Conservation (phyloP, 495 filamentous ascomycete species). For the Penicillium salamii region DNA sequence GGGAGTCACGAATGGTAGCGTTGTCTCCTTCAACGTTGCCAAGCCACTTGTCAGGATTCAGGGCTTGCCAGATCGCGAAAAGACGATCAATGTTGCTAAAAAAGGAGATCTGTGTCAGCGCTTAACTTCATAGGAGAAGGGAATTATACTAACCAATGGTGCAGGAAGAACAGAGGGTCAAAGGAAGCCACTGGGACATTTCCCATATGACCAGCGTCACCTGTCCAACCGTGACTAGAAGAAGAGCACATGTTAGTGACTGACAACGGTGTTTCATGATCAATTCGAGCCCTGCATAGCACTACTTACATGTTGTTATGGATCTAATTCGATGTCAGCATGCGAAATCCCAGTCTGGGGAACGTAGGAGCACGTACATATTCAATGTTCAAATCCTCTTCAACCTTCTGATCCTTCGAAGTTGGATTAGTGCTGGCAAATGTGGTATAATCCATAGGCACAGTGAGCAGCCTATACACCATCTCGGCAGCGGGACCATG, state of each 20-base stretch:
- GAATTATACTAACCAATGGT: slow-evolving; percentile 22
- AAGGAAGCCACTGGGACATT: slow-evolving; percentile 36
- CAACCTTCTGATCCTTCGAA: slow-evolving; percentile 6
- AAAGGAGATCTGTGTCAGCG: background rate
- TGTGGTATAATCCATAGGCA: slow-evolving; percentile 14
- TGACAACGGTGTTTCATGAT: too few relatives aligned
- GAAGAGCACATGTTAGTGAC: background rate
- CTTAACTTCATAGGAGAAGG: background rate
- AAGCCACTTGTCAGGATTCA: slow-evolving; percentile 29
- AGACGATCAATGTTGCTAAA: slow-evolving; percentile 41
- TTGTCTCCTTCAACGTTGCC: slow-evolving; percentile 9
- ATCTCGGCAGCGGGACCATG: slow-evolving; percentile 7
- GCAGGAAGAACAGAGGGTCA: slow-evolving; percentile 43
- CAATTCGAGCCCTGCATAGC: too few relatives aligned
- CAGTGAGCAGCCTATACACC: slow-evolving; percentile 8
- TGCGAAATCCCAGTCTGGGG: too few relatives aligned
- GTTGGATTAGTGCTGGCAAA: slow-evolving; percentile 30
- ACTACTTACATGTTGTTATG: slow-evolving; percentile 22
- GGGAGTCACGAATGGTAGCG: slow-evolving; percentile 10
- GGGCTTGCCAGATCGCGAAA: slow-evolving; percentile 37
- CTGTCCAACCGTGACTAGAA: slow-evolving; percentile 29
- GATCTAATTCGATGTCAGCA: slow-evolving; percentile 18
- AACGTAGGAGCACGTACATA: slow-evolving; percentile 1
- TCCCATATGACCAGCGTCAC: slow-evolving; percentile 41
- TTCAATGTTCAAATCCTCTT: slow-evolving; percentile 35